Base-by-base conservation (phyloP, 306 rosid species). In the Cicer arietinum region DNA sequence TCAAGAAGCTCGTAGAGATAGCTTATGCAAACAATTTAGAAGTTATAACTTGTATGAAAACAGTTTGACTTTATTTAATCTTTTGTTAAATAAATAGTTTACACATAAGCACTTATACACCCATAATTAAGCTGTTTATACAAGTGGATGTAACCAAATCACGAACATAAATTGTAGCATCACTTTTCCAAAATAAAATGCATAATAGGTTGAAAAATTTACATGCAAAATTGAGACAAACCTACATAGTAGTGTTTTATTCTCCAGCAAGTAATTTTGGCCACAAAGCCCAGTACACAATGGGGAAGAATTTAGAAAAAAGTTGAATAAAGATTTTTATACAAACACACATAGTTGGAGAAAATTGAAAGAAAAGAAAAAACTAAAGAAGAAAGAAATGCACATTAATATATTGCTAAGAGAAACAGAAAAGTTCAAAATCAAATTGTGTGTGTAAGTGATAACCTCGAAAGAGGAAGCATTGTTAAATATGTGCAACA, bases 321-420 rank as follows among this genome's bases (percentile, higher is more conserved):
- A 7, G 16, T 51, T n/a, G 13, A 14, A 51, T 37, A 14, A 14
- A 48, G 53, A 6, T 62, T 40, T 40, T 14, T 62, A 62, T 4
- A 62, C 68, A 62, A 42, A 48, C 22, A 48, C 22, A 67, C 9
- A 48, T 4, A 68, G 10, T 67, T 68, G 4, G 25, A 67, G 37
- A 67, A 68, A 68, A 47, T 25, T 25, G 7, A 13, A 16, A 11
- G 2, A 9, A 53, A 1, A 50, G 1, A 8, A 14, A 7, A 72
- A 72, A 1, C 40, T 20, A 14, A 41, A 40, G n/a, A n/a, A 69
- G 53, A 56, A 18, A 54, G 4, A 2, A 65, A 71, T 10, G 53
- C 65, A 54, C 9, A 53, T 71, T 52, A 20, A n/a, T 52, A 7
- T 13, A 42, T 63, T 10, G 14, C 42, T 39, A 39, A 12, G 45